phyloP scores from a whole-genome alignment of 345 rosid genomes.

The Theobroma cacao region DNA sequence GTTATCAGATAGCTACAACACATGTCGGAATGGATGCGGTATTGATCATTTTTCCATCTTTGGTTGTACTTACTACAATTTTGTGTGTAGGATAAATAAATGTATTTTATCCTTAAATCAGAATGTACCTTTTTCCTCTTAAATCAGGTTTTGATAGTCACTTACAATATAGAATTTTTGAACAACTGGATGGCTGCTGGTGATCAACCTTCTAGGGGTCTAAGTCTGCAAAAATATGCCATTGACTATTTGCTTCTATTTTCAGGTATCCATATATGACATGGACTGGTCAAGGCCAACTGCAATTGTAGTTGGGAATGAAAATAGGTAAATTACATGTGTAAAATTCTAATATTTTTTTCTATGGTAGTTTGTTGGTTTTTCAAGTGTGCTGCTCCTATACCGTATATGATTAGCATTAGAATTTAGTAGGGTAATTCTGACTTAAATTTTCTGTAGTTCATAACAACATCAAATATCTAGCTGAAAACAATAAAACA shows the following conservation, averaged over 20 bases:
- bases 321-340: slow-evolving; percentile 46
- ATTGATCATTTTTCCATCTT: slow-evolving; percentile 20
- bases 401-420: neutral
- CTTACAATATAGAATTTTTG: neutral
- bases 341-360: neutral
- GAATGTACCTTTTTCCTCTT: neutral
- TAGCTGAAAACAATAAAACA: neutral
- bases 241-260: slow-evolving; percentile 3
- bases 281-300: slow-evolving; percentile 96
- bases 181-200: neutral
- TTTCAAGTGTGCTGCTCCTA: neutral
- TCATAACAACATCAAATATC: neutral
- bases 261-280: slow-evolving; percentile 78
- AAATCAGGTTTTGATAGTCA: neutral
- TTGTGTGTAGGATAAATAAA: neutral
- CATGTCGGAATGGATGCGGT: slow-evolving; percentile 88
- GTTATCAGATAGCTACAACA: slow-evolving; percentile 84
- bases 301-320: slow-evolving; percentile 96
- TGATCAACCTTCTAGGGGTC: neutral
- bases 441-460: neutral
- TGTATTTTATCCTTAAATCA: neutral
- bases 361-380: neutral
- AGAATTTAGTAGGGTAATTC: neutral
- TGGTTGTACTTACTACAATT: neutral
- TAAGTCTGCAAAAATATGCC: neutral